A percentile compares a stretch with the other conserved stretches of the same genome.
These are phyloP conservation scores for Malus orientalis DNA, from an alignment of 306 rosid genomes.

Conservation along the genomic window DNA sequence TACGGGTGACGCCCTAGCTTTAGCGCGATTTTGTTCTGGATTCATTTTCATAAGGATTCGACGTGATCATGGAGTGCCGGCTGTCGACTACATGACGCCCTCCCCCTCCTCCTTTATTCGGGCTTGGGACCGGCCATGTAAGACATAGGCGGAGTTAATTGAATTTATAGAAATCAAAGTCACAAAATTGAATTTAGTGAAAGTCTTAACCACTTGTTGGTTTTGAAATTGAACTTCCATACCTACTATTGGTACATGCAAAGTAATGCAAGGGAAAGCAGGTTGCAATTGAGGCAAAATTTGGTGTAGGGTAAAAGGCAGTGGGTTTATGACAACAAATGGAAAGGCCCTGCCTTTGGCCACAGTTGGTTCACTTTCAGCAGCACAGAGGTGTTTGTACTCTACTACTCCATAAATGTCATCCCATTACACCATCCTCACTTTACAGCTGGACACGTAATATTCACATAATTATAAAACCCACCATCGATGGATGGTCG, in stretches of 20 bases:
- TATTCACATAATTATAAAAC: slow-evolving; percentile 1
- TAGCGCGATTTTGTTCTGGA: too few species aligned
- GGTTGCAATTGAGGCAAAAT: neutral
- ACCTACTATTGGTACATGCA: neutral
- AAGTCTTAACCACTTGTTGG: neutral
- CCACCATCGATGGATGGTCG: neutral
- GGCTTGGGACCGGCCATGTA: too few species aligned
- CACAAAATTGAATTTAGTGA: too few species aligned
- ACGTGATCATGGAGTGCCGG: too few species aligned
- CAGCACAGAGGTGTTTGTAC: neutral
- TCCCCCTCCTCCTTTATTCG: too few species aligned
- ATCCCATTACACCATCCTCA: neutral
- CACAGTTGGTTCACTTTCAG: neutral
- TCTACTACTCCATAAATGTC: neutral
- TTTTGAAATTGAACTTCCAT: neutral
- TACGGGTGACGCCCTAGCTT: too few species aligned
- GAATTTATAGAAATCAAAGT: too few species aligned
- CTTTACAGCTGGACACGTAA: slow-evolving; percentile 29
- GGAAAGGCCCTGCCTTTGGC: neutral
- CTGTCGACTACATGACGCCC: too few species aligned
- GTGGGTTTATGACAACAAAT: neutral
- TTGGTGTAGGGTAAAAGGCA: neutral
- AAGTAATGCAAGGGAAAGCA: neutral
- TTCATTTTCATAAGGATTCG: too few species aligned
- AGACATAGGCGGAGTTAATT: too few species aligned